phyloP scores from a whole-genome alignment of 176 grass and related monocot genomes.

The Puccinellia tenuiflora region DNA sequence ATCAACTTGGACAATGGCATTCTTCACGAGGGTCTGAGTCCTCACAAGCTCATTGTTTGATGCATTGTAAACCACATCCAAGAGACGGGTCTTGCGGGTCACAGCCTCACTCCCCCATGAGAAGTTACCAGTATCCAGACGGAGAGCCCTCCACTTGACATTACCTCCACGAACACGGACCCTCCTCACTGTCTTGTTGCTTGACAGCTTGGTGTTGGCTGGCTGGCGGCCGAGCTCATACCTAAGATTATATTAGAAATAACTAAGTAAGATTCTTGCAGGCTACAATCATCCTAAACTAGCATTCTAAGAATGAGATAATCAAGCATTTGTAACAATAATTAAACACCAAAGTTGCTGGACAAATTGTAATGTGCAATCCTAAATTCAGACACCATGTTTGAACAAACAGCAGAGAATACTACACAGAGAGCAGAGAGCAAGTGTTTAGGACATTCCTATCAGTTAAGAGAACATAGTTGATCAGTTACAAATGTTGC shows the following conservation, averaged over 20 bases:
- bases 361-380: neutral
- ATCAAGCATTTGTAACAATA: neutral
- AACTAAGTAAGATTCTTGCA: neutral
- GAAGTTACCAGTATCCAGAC: conserved; percentile 39
- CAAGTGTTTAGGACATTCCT: no score
- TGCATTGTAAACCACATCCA: conserved; percentile 41
- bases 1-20: conserved; percentile 43
- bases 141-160: conserved; percentile 44
- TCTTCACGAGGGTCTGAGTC: conserved; percentile 37
- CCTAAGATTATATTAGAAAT: neutral
- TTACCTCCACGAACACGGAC: conserved; percentile 41
- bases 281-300: neutral
- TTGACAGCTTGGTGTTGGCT: conserved; percentile 35
- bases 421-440: neutral
- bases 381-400: no score
- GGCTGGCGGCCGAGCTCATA: conserved; percentile 48
- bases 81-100: conserved; percentile 35
- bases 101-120: conserved; percentile 43
- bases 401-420: neutral
- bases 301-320: neutral
- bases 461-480: no score
- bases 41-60: conserved; percentile 44
- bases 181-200: conserved; percentile 46
- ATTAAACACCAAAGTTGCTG: neutral
- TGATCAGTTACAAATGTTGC: neutral